Conservation (phyloP, 2,329 filamentous ascomycete genomes). For the Furcasterigmium sp. region DNA sequence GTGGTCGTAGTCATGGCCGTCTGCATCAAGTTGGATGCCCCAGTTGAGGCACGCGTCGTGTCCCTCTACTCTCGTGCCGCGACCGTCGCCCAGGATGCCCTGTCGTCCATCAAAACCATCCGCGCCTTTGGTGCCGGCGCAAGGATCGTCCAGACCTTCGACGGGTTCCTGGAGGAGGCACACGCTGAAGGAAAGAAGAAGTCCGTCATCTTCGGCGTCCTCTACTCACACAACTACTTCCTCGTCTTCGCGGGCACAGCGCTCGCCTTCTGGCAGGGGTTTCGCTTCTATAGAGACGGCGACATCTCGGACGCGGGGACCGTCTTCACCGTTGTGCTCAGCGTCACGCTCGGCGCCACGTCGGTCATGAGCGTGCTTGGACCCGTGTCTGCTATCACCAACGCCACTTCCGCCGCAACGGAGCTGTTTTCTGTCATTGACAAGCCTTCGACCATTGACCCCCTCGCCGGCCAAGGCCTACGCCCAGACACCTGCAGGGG, state of each 20-base stretch:
- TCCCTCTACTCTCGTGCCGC: conserved; percentile 2
- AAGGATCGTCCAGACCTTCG: conserved; percentile 1
- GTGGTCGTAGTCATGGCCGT: conserved; percentile 11
- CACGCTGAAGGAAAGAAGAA: conserved; percentile 5
- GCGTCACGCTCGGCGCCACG: neutral
- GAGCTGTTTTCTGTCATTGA: conserved; percentile 18
- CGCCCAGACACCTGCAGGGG: neutral
- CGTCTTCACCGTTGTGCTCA: neutral
- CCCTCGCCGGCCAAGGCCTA: conserved; percentile 10
- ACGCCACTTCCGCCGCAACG: conserved; percentile 10
- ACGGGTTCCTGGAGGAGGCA: conserved; percentile 4
- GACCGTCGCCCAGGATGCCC: conserved; percentile 2
- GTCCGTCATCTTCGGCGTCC: conserved; percentile 1
- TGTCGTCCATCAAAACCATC: conserved; percentile 6
- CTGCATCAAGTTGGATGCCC: conserved; percentile 15
- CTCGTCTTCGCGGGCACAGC: conserved; percentile 1
- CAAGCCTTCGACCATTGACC: conserved; percentile 15
- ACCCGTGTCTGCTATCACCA: conserved; percentile 25
- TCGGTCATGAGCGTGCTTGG: conserved; percentile 5
- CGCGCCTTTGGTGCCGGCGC: conserved; percentile 2
- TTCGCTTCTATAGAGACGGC: conserved; percentile 1
- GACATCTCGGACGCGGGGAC: conserved; percentile 5
- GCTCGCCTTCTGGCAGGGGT: conserved; percentile 7
- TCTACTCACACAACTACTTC: conserved; percentile 2
- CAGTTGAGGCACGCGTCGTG: conserved; percentile 1